Conservation (phyloP, 2,329 filamentous ascomycete species). For the Neonectria ditissima region DNA sequence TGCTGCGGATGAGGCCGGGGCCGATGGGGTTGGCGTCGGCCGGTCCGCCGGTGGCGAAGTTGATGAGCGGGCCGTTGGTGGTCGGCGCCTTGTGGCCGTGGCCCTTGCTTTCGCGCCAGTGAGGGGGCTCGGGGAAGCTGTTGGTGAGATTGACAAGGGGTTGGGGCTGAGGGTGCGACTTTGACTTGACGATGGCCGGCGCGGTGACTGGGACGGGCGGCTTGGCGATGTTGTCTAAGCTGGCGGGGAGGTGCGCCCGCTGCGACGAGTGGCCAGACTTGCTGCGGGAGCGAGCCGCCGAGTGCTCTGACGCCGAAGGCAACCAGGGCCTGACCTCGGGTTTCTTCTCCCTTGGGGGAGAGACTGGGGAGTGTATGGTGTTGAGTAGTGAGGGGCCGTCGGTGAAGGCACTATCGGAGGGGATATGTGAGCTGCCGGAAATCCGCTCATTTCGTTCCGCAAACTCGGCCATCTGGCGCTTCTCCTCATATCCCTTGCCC, state of each 20-base stretch:
- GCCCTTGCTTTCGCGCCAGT: slow-evolving; percentile 65
- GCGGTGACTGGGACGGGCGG: not conserved
- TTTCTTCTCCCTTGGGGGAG: slow-evolving; percentile 42
- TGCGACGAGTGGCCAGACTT: slow-evolving; percentile 37
- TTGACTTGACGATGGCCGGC: slow-evolving; percentile 36
- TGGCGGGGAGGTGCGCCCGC: slow-evolving; percentile 36
- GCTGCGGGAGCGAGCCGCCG: slow-evolving; percentile 51
- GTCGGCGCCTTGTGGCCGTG: slow-evolving; percentile 56
- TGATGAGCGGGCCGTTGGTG: slow-evolving; percentile 58
- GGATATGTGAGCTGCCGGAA: slow-evolving; percentile 46
- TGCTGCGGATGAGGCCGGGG: slow-evolving; percentile 37
- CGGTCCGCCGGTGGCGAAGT: slow-evolving; percentile 54
- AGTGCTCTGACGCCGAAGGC: slow-evolving; percentile 53
- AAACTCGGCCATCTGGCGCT: slow-evolving; percentile 55
- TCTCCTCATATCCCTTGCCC: slow-evolving; percentile 59
- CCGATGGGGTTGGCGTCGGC: slow-evolving; percentile 26
- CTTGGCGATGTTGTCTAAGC: slow-evolving; percentile 34
- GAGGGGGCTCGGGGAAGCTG: slow-evolving; percentile 72
- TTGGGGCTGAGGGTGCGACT: slow-evolving; percentile 73
- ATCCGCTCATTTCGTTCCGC: slow-evolving; percentile 36
- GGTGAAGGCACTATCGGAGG: slow-evolving; percentile 59
- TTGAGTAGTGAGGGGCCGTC: slow-evolving; percentile 70
- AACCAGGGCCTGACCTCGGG: slow-evolving; percentile 51
- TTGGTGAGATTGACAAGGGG: slow-evolving; percentile 75
- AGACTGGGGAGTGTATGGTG: slow-evolving; percentile 41